Evolutionary conservation across 1,139 yeast genomes (phyloP).

Genomic region (Zygotorulaspora mrakii): DNA sequence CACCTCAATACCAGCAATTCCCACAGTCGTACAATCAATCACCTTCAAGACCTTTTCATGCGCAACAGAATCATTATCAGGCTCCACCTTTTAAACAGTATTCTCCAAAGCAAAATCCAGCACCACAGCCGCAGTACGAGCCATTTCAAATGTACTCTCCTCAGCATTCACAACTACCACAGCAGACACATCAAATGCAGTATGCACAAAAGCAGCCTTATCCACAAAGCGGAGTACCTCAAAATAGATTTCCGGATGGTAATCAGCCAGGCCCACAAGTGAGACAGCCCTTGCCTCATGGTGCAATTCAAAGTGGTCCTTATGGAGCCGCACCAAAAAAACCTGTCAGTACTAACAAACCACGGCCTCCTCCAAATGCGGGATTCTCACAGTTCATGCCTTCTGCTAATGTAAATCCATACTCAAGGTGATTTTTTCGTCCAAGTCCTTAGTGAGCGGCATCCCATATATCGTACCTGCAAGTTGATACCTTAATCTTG

Average conservation of each 20-base stretch:
- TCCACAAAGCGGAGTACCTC: conserved; percentile 8
- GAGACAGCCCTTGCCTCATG: conserved; percentile 7
- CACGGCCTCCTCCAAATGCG: conserved; percentile 19
- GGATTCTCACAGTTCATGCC: conserved; percentile 36
- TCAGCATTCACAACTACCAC: conserved; percentile 12
- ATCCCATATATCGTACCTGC: neutral
- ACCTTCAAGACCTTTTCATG: conserved; percentile 4
- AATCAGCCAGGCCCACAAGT: no score
- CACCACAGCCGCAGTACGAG: conserved; percentile 5
- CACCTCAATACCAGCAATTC: conserved; percentile 10
- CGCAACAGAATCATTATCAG: neutral
- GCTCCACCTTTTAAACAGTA: no score
- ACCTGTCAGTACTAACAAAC: conserved; percentile 9
- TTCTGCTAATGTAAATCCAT: conserved; percentile 28
- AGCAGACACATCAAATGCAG: neutral
- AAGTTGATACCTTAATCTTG: neutral
- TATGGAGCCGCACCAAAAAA: conserved; percentile 8
- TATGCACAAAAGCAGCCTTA: conserved; percentile 8
- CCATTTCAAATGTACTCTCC: conserved; percentile 1
- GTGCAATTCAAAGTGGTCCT: conserved; percentile 15
- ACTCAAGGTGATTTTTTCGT: conserved; percentile 19
- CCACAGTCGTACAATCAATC: conserved; percentile 5
- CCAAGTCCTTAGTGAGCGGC: neutral
- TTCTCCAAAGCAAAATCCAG: conserved; percentile 4
- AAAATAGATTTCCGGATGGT: conserved; percentile 9